These are phyloP conservation scores for Ogataea pilisensis DNA, from an alignment of 805 yeast genomes.

Conservation along the genomic window DNA sequence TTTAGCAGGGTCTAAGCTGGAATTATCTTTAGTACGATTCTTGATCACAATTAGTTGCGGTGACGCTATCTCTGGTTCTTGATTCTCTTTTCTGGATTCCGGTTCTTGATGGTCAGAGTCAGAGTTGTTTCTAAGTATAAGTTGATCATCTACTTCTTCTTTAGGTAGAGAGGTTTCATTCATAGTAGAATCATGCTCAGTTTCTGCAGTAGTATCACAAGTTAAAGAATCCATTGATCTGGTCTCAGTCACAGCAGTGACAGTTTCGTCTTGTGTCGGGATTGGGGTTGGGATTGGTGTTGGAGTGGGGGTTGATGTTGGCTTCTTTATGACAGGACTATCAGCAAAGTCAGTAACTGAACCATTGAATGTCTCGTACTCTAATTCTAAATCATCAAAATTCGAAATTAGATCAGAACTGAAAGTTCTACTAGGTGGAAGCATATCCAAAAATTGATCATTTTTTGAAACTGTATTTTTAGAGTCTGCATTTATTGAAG, in stretches of 20 bases:
- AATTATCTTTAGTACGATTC: conserved; percentile 13
- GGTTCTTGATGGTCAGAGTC: background rate
- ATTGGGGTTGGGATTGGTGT: no score
- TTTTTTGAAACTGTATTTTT: background rate
- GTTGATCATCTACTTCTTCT: no score
- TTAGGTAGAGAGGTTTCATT: no score
- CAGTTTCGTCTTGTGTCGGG: no score
- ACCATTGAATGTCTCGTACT: conserved; percentile 31
- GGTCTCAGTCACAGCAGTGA: conserved; percentile 1
- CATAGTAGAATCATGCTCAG: conserved; percentile 12
- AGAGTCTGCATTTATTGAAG: no score
- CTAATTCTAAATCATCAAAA: conserved; percentile 27
- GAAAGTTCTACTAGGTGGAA: conserved; percentile 16
- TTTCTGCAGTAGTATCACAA: conserved; percentile 21
- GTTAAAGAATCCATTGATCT: conserved; percentile 17
- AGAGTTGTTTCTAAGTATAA: no score
- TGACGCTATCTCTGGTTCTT: conserved; percentile 1
- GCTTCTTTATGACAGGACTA: conserved; percentile 2
- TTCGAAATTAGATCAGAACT: conserved; percentile 20
- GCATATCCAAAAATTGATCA: background rate
- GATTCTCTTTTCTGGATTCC: no score
- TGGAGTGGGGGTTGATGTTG: background rate
- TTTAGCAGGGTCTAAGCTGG: conserved; percentile 14
- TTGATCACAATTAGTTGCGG: conserved; percentile 16
- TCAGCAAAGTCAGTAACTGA: conserved; percentile 28